Evolutionary conservation across 1,284 basidiomycete genomes (phyloP).

Genomic region (Cryptococcus hybrid): DNA sequence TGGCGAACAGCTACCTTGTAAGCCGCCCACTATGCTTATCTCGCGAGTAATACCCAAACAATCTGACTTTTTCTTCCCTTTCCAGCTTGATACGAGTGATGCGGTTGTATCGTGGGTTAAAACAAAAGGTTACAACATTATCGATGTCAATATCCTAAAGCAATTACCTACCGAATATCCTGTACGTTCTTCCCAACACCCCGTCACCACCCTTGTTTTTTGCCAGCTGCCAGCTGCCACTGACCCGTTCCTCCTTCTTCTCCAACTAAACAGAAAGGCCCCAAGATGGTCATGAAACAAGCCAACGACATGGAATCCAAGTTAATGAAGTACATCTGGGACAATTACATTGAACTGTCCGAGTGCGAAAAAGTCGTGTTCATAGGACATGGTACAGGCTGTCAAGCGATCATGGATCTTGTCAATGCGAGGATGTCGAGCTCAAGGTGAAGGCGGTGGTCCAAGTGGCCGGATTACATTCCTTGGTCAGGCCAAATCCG

Average conservation of each 20-base stretch:
- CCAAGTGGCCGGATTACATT: slow-evolving; percentile 69
- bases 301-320: slow-evolving; percentile 49
- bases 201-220: too few relatives aligned
- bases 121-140: slow-evolving; percentile 62
- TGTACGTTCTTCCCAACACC: slow-evolving; percentile 8
- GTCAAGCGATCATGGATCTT: slow-evolving; percentile 69
- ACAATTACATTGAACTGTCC: slow-evolving; percentile 82
- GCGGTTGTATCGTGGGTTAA: slow-evolving; percentile 73
- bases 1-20: slow-evolving; percentile 81
- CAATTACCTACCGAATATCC: slow-evolving; percentile 56
- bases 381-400: slow-evolving; percentile 83
- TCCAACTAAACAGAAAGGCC: slow-evolving; percentile 14
- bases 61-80: slow-evolving; percentile 1
- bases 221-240: too few relatives aligned
- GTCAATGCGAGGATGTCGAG: slow-evolving; percentile 65
- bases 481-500: slow-evolving; percentile 44
- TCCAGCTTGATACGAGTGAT: slow-evolving; percentile 80
- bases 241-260: background rate
- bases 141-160: slow-evolving; percentile 84
- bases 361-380: slow-evolving; percentile 69
- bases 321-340: slow-evolving; percentile 83
- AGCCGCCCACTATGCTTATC: slow-evolving; percentile 7
- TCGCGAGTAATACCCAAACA: background rate
- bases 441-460: slow-evolving; percentile 65
- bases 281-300: slow-evolving; percentile 26